phyloP scores from a whole-genome alignment of 106 monocot genomes.

The Triglochin maritima region DNA sequence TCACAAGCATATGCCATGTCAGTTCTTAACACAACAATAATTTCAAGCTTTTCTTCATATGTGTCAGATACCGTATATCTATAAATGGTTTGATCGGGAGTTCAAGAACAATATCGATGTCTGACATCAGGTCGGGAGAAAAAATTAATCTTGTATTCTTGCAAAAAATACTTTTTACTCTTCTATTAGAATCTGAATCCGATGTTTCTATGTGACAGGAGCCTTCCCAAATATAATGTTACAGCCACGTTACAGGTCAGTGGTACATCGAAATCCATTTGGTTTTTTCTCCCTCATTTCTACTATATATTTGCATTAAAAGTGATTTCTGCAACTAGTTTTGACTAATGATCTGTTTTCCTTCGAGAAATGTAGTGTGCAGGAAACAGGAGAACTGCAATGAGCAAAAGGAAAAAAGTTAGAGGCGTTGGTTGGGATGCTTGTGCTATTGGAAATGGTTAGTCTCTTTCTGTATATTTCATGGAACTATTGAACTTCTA shows the following conservation, averaged over 20 bases:
- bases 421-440: constrained; percentile 98
- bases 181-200: not conserved
- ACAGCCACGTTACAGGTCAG: constrained; percentile 86
- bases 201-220: constrained; percentile 34
- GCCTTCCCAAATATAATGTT: constrained; percentile 84
- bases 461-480: not conserved
- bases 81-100: constrained; percentile 61
- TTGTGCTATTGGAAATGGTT: constrained; percentile 93
- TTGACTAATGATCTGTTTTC: too few relatives aligned
- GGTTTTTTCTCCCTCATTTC: too few relatives aligned
- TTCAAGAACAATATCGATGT: constrained; percentile 55
- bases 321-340: too few relatives aligned
- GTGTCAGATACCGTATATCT: constrained; percentile 54
- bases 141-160: not conserved
- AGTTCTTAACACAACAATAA: too few relatives aligned
- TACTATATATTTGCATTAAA: too few relatives aligned
- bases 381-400: constrained; percentile 96
- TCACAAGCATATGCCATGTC: too few relatives aligned
- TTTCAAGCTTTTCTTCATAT: not conserved
- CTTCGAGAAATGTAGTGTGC: constrained; percentile 55
- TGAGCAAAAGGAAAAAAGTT: constrained; percentile 75
- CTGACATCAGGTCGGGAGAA: constrained; percentile 31
- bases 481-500: too few relatives aligned
- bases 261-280: too few relatives aligned
- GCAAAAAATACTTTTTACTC: not conserved